Conservation (phyloP, 345 rosid genomes). For the Arabis alpina region DNA sequence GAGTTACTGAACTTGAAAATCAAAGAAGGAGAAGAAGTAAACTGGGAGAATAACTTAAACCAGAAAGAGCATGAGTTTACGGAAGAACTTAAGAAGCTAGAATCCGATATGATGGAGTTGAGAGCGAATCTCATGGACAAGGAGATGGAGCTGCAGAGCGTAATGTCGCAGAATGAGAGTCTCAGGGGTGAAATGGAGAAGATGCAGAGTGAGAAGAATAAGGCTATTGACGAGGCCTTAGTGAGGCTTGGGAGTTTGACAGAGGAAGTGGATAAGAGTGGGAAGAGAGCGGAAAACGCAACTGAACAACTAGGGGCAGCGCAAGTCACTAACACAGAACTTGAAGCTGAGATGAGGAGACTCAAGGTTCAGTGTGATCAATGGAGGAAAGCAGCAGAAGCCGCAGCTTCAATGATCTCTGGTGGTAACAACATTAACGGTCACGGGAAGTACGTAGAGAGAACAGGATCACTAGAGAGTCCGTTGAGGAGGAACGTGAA, state of each 20-base stretch:
- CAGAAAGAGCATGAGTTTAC: slow-evolving; percentile 51
- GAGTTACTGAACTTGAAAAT: slow-evolving; percentile 54
- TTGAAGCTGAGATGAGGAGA: slow-evolving; percentile 88
- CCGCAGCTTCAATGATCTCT: slow-evolving; percentile 86
- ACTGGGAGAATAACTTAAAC: slow-evolving; percentile 35
- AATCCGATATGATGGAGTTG: slow-evolving; percentile 58
- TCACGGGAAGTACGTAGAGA: slow-evolving; percentile 64
- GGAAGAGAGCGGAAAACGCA: slow-evolving; percentile 63
- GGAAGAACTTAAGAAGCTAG: slow-evolving; percentile 58
- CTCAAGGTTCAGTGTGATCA: slow-evolving; percentile 94
- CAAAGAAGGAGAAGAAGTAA: slow-evolving; percentile 40
- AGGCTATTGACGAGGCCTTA: slow-evolving; percentile 64
- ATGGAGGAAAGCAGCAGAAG: slow-evolving; percentile 99
- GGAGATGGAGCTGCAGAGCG: slow-evolving; percentile 54
- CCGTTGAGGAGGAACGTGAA: slow-evolving; percentile 47
- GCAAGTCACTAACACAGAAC: slow-evolving; percentile 69
- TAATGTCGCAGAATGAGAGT: slow-evolving; percentile 57
- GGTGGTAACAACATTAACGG: slow-evolving; percentile 56
- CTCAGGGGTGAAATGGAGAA: slow-evolving; percentile 60
- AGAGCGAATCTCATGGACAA: slow-evolving; percentile 56
- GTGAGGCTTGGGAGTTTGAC: slow-evolving; percentile 59
- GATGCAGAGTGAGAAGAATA: slow-evolving; percentile 54
- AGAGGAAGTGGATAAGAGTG: slow-evolving; percentile 76
- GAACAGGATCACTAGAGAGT: slow-evolving; percentile 64
- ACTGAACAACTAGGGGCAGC: slow-evolving; percentile 78